Base-by-base conservation (phyloP, 2,329 filamentous ascomycete species). In the Epichloe scottii region DNA sequence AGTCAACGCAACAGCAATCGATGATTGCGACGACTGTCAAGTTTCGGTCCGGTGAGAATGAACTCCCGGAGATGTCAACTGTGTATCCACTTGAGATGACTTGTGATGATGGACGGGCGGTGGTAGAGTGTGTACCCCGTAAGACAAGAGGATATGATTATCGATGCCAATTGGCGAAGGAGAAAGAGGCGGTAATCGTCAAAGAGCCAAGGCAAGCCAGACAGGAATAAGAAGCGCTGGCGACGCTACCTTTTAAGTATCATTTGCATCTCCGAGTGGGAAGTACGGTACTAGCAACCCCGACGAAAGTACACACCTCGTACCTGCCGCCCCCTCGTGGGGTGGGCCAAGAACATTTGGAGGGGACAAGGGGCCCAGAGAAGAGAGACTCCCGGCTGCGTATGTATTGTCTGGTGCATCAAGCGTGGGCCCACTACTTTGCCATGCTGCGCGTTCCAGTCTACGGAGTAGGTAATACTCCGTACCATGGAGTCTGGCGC, bases 191-290 rank as follows among this genome's bases (percentile, higher is more conserved):
- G 42, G 14, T 5, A 40, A 40, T 46, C 19, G 33, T 49, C 41
- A 17, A 26, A 42, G 41, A 51, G 26, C 37, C 19, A 30, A 30
- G 19, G 21, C 48, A 26, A 35, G 21, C n/a, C 34, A 35, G 19
- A 41, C 35, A 19, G 41, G 35, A 40, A 21, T 4, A 34, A 39
- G 26, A 38, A 30, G 30, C 42, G 37, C 37, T 19, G 54, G 53
- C 51, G 46, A 39, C 41, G 40, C 46, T 51, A 14, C 48, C 53
- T 39, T 49, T 56, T 56, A 55, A 56, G 55, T 54, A 55, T 42
- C 10, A 41, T 46, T 46, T 46, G 30, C 46, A 50, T 40, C 42
- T 42, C 14, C 14, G 17, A 17, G 34, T 30, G 19, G n/a, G 15
- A 34, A 23, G 41, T 26, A 39, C 50, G 19, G 48, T 52, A 43